phyloP scores from a whole-genome alignment of 306 rosid species.

The Malus fusca region DNA sequence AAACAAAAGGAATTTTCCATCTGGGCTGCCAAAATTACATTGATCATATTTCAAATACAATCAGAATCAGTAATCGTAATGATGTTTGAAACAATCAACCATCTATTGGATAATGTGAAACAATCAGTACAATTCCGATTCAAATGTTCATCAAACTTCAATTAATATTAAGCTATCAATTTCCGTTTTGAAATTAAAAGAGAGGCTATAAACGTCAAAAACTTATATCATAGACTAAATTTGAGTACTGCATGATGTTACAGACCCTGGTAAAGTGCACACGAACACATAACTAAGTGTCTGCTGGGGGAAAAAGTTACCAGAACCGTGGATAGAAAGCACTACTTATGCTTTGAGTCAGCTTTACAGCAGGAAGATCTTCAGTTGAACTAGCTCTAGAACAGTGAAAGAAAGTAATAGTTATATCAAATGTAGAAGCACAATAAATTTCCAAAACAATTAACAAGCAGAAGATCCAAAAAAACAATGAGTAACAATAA shows the following conservation, averaged over 20 bases:
- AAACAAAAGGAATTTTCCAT: slow-evolving; percentile 70
- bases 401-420: slow-evolving; percentile 7
- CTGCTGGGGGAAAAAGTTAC: slow-evolving; percentile 26
- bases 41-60: slow-evolving; percentile 8
- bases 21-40: slow-evolving; percentile 48
- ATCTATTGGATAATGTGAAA: neutral
- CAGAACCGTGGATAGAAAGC: slow-evolving; percentile 79
- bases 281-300: neutral
- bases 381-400: slow-evolving; percentile 42
- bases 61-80: neutral
- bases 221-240: neutral
- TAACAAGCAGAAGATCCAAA: slow-evolving; percentile 1
- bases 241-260: neutral
- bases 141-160: neutral
- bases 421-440: neutral
- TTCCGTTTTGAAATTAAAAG: neutral
- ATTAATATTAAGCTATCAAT: neutral
- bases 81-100: neutral
- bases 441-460: neutral
- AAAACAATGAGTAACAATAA: neutral
- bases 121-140: neutral
- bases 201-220: neutral
- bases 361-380: slow-evolving; percentile 31
- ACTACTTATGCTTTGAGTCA: slow-evolving; percentile 65
- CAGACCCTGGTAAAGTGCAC: neutral